Evolutionary conservation across 441 rosid genomes (phyloP), one percentile per base, ranked within the genome.

Genomic region (Erysimum pusillum): DNA sequence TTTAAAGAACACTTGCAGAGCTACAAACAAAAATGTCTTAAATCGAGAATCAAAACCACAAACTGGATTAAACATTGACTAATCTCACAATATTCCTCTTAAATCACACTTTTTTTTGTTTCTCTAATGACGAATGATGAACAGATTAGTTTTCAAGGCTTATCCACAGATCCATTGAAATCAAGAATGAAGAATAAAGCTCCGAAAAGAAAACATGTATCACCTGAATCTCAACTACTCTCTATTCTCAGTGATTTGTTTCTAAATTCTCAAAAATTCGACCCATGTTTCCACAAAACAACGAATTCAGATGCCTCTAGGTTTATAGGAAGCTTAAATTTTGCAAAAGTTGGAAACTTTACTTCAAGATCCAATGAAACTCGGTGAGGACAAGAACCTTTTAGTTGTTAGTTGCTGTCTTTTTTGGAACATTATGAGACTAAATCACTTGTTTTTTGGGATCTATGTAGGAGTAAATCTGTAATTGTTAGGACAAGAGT

Each of bases 331-430:
- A 89, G 76, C 75, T 77, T 88, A 81, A 85, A 82, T 45, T 95
- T 95, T 79, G 98, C 99, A 2, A 89, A 88, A 81, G 88, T 91
- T 39, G 97, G 89, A 79, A 89, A 86, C 22, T 81, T 88, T 41
- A 63, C 67, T 31, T 56, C 67, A 63, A 69, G 12, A 69, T 66
- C 78, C 31, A 72, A 51, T 7, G 62, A 62, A 2, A 63, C 52
- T 63, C 1, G 68, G 68, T 64, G 25, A 64, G 69, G 56, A 31
- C 39, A 64, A n/a, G 9, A 63, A 45, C 39, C 39, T 64, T 31
- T 14, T n/a, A 39, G 28, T 42, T 42, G 14, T 12, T 39, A 49
- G 44, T 22, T 22, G 22, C 13, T 46, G 57, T 49, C 14, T 10
- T 9, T 63, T 63, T 25, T 42, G 12, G 4, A 14, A 63, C 41